These are phyloP conservation scores for Podochytrium sp. DNA, from an alignment of 192 early-diverging fungal species.

Conservation along the genomic window DNA sequence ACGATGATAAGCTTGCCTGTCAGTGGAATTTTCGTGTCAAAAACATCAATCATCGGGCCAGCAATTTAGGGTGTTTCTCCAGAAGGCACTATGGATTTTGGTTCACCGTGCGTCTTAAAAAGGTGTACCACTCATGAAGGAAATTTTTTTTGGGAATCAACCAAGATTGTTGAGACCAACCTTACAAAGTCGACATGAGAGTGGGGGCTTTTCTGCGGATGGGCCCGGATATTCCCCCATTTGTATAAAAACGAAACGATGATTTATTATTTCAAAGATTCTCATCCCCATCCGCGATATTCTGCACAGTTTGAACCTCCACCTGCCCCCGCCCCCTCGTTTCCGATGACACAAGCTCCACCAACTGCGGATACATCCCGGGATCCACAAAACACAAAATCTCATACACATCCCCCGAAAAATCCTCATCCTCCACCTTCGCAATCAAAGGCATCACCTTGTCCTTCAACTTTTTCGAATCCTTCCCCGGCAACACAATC, in stretches of 20 bases:
- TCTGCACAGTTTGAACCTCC: constrained; percentile 72
- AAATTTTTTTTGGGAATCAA: too few relatives aligned
- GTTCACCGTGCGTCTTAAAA: too few relatives aligned
- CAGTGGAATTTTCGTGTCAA: too few relatives aligned
- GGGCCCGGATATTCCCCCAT: constrained; percentile 61
- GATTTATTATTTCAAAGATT: constrained; percentile 2
- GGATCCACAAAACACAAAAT: constrained; percentile 83
- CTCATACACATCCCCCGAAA: constrained; percentile 81
- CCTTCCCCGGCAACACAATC: constrained; percentile 80
- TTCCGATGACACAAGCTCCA: constrained; percentile 82
- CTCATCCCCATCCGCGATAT: constrained; percentile 47
- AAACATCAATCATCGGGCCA: too few relatives aligned
- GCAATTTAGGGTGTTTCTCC: too few relatives aligned
- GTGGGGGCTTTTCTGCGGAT: constrained; percentile 60
- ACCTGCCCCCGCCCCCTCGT: constrained; percentile 87
- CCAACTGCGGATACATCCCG: constrained; percentile 83
- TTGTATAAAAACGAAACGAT: constrained; percentile 7
- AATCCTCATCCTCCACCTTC: constrained; percentile 75
- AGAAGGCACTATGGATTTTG: too few relatives aligned
- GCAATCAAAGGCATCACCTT: constrained; percentile 64
- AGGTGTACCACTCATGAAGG: too few relatives aligned
- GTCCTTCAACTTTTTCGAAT: constrained; percentile 86
- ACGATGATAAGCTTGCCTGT: too few relatives aligned
- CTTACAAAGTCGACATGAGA: too few relatives aligned
- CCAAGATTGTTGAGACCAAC: too few relatives aligned